Conservation (phyloP, 2,329 filamentous ascomycete species). For the Ascochyta pisi region DNA sequence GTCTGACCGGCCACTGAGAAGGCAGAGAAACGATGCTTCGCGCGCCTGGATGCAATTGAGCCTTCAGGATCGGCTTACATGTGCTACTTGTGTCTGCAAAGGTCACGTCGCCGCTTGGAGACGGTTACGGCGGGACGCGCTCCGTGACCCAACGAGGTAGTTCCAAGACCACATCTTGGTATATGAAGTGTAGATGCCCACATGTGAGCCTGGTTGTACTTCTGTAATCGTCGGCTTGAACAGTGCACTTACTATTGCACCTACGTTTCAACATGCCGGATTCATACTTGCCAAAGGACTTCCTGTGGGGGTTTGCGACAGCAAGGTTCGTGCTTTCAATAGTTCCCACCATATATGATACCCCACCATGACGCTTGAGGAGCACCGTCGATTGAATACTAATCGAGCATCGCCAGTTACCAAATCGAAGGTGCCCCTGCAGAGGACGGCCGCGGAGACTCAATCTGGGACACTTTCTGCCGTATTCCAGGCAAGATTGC, state of each 20-base stretch:
- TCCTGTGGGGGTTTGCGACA: constrained; percentile 53
- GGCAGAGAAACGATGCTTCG: constrained; percentile 28
- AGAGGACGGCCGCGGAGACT: constrained; percentile 79
- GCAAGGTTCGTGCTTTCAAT: constrained; percentile 46
- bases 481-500: constrained; percentile 82
- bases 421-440: constrained; percentile 82
- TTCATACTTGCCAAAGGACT: constrained; percentile 48
- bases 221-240: constrained; percentile 15
- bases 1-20: constrained; percentile 27
- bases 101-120: constrained; percentile 38
- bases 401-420: constrained; percentile 65
- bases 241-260: constrained; percentile 14
- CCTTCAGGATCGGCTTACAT: constrained; percentile 26
- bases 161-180: constrained; percentile 23
- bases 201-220: constrained; percentile 9
- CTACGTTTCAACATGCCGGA: constrained; percentile 40
- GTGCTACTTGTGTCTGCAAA: constrained; percentile 28
- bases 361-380: constrained; percentile 30
- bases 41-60: constrained; percentile 26
- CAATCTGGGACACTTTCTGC: constrained; percentile 93
- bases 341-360: constrained; percentile 21
- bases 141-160: constrained; percentile 39
- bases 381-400: constrained; percentile 23
- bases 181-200: constrained; percentile 43
- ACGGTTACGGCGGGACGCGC: constrained; percentile 48